Conservation (phyloP, 371 early-diverging fungal genomes). For the Nematocida parisii region DNA sequence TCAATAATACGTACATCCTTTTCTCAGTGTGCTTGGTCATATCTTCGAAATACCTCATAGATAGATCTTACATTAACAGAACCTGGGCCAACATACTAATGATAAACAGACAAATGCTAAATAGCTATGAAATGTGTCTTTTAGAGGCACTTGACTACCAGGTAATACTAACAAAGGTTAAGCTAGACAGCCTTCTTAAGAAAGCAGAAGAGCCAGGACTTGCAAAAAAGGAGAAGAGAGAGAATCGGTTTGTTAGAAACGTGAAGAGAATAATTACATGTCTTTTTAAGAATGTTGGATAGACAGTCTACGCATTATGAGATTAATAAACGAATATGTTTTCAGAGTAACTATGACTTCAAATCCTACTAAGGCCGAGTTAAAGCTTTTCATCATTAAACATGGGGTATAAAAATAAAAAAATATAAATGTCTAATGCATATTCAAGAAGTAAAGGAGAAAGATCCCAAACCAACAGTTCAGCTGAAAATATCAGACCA, state of each 20-base stretch:
- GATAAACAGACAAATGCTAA: conserved; percentile 29
- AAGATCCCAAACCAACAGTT: conserved; percentile 12
- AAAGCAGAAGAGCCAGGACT: conserved; percentile 9
- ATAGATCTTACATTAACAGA: conserved; percentile 48
- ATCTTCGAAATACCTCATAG: conserved; percentile 54
- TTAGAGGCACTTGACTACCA: conserved; percentile 35
- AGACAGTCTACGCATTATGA: background rate
- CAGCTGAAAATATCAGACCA: conserved; percentile 4
- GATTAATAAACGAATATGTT: conserved; percentile 40
- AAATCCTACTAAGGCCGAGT: conserved; percentile 19
- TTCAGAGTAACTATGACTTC: conserved; percentile 61
- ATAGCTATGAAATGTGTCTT: conserved; percentile 33
- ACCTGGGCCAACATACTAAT: conserved; percentile 57
- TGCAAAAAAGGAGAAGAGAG: conserved; percentile 32
- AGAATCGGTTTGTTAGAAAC: conserved; percentile 14
- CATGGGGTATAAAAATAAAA: conserved; percentile 37
- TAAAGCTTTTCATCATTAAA: conserved; percentile 48
- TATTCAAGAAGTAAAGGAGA: conserved; percentile 17
- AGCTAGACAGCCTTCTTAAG: background rate
- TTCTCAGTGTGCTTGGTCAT: conserved; percentile 49
- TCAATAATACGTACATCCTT: conserved; percentile 17
- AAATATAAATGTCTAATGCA: conserved; percentile 8
- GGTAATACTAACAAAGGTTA: conserved; percentile 1
- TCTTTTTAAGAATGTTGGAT: conserved; percentile 28
- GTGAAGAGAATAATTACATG: conserved; percentile 33